These are phyloP conservation scores for Paecilomyces variotii DNA, from an alignment of 2,329 filamentous ascomycete genomes.

Conservation along the genomic window DNA sequence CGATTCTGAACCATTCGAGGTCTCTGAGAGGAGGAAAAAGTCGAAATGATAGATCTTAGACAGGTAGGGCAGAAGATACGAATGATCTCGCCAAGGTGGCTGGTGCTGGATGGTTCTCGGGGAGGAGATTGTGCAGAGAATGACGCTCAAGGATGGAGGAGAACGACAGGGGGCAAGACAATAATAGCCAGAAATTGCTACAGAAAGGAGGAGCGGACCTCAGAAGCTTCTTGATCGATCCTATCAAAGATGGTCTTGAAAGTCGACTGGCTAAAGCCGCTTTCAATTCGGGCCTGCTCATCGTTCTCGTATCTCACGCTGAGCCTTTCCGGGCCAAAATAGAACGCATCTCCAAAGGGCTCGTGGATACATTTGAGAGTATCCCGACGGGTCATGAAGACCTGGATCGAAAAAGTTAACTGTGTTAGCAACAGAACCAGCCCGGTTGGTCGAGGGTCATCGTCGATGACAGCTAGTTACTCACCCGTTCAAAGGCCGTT, in stretches of 20 bases:
- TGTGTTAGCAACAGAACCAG: not conserved
- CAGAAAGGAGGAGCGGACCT: slow-evolving; percentile 51
- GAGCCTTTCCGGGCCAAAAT: slow-evolving; percentile 86
- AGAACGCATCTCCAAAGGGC: slow-evolving; percentile 94
- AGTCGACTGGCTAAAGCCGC: slow-evolving; percentile 38
- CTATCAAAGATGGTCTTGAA: slow-evolving; percentile 62
- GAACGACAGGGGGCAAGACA: slow-evolving; percentile 9
- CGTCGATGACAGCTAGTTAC: slow-evolving; percentile 16
- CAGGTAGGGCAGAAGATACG: not conserved
- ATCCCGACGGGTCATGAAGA: slow-evolving; percentile 91
- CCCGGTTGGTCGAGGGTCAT: not conserved
- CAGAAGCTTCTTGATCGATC: slow-evolving; percentile 62
- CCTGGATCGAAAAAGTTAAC: slow-evolving; percentile 41
- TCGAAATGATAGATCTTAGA: not conserved
- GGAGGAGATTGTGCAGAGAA: not conserved
- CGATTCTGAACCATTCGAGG: not conserved
- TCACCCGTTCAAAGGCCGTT: slow-evolving; percentile 90
- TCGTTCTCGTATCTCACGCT: slow-evolving; percentile 71
- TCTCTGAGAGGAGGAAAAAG: not conserved
- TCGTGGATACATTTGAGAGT: slow-evolving; percentile 81
- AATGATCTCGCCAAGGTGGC: not conserved
- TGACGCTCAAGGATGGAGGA: not conserved
- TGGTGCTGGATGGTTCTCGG: not conserved
- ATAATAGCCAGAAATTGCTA: slow-evolving; percentile 12
- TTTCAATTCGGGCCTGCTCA: slow-evolving; percentile 37